A percentile compares a stretch with the other conserved stretches of the same genome.
These are phyloP conservation scores for Comarum palustre DNA, from an alignment of 306 rosid genomes.

Conservation along the genomic window DNA sequence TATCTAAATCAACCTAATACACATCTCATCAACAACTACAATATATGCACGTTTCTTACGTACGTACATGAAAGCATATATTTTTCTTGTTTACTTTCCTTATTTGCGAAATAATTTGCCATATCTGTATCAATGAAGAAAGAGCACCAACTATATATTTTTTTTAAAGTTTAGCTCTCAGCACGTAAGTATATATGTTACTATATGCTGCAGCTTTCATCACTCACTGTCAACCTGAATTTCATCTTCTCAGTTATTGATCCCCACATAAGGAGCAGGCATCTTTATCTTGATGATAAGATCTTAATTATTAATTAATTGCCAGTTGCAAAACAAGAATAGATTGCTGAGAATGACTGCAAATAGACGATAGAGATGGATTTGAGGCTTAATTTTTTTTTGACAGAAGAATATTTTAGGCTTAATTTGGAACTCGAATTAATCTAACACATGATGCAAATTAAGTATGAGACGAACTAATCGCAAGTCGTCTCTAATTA, in stretches of 20 bases:
- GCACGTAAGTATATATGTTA: not conserved
- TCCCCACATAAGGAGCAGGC: no score
- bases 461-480: no score
- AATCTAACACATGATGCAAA: no score
- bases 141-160: not conserved
- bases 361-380: no score
- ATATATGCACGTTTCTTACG: not conserved
- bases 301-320: slow-evolving; percentile 2
- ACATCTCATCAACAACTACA: not conserved
- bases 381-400: no score
- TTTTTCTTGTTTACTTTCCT: no score
- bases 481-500: no score
- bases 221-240: no score
- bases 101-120: not conserved
- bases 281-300: not conserved
- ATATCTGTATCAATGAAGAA: not conserved
- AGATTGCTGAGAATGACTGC: not conserved
- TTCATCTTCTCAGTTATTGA: no score
- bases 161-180: not conserved
- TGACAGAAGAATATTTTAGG: no score
- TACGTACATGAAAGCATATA: no score
- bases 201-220: not conserved
- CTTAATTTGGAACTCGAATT: no score
- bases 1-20: not conserved
- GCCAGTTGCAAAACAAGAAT: slow-evolving; percentile 2